phyloP scores from a whole-genome alignment of 2,329 filamentous ascomycete genomes.

The Fusarium tupiense region DNA sequence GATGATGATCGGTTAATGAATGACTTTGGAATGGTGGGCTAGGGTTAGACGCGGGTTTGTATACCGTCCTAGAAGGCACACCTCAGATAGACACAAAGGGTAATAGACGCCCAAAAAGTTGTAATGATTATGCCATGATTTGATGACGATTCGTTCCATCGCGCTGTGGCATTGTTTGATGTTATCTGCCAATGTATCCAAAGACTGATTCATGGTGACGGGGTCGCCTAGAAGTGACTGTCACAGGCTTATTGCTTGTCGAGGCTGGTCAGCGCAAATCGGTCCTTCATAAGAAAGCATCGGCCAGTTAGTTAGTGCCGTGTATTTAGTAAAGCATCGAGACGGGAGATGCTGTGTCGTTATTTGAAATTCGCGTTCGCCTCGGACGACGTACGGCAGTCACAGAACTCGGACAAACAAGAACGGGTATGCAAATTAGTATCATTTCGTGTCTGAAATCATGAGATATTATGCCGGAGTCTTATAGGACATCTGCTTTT shows the following conservation, averaged over 20 bases:
- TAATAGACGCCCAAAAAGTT: constrained; percentile 19
- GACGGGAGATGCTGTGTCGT: background rate
- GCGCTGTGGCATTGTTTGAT: background rate
- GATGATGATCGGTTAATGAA: constrained; percentile 22
- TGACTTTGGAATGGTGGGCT: constrained; percentile 10
- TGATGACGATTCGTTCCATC: background rate
- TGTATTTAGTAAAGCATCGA: background rate
- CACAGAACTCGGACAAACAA: no score
- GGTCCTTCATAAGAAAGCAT: background rate
- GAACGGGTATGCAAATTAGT: background rate
- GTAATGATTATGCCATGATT: constrained; percentile 30
- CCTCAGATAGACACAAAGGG: constrained; percentile 24
- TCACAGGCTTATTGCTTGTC: no score
- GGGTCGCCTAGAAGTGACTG: background rate
- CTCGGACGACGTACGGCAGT: no score
- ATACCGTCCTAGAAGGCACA: background rate
- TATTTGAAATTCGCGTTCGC: background rate
- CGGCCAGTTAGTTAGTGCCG: background rate
- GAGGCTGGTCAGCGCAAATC: background rate
- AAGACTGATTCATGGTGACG: no score
- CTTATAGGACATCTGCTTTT: background rate
- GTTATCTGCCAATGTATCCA: no score
- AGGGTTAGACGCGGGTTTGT: background rate
- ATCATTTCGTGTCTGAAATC: background rate
- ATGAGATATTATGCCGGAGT: no score